Conservation (phyloP, 192 early-diverging fungal species). For the Coemansia sp. region DNA sequence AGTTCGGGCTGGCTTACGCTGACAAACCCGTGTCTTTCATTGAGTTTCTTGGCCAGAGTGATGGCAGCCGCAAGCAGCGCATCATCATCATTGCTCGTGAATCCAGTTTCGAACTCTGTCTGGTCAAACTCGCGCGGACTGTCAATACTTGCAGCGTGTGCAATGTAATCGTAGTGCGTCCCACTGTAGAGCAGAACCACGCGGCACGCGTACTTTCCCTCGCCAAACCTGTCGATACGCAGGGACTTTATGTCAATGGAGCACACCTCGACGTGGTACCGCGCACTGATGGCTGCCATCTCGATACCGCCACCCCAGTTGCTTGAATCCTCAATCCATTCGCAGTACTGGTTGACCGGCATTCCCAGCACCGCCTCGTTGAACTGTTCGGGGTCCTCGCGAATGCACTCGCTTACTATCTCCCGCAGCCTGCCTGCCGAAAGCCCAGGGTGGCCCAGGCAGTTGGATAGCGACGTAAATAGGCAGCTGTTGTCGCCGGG, state of each 20-base stretch:
- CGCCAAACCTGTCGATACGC: constrained; percentile 66
- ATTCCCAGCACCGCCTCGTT: constrained; percentile 58
- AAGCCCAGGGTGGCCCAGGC: constrained; percentile 19
- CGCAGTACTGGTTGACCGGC: constrained; percentile 53
- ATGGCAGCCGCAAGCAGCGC: constrained; percentile 15
- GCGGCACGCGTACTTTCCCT: constrained; percentile 45
- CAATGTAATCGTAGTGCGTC: constrained; percentile 74
- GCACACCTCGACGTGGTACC: constrained; percentile 61
- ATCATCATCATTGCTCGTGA: constrained; percentile 12
- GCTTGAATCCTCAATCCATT: constrained; percentile 57
- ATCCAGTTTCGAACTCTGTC: constrained; percentile 54
- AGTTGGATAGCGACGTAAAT: constrained; percentile 55
- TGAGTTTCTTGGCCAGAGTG: constrained; percentile 23
- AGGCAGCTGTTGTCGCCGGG: constrained; percentile 65
- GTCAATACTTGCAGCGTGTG: constrained; percentile 33
- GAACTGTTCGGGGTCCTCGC: constrained; percentile 50
- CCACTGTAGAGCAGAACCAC: constrained; percentile 61
- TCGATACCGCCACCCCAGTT: constrained; percentile 68
- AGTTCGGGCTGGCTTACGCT: constrained; percentile 7
- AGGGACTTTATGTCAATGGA: constrained; percentile 60
- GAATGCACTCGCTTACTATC: constrained; percentile 47
- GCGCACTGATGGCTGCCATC: constrained; percentile 58
- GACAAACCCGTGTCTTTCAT: background rate
- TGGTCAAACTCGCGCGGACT: constrained; percentile 61
- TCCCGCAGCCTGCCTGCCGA: constrained; percentile 27